These are phyloP conservation scores for Daldinia childiae DNA, from an alignment of 495 filamentous ascomycete genomes.

Conservation along the genomic window DNA sequence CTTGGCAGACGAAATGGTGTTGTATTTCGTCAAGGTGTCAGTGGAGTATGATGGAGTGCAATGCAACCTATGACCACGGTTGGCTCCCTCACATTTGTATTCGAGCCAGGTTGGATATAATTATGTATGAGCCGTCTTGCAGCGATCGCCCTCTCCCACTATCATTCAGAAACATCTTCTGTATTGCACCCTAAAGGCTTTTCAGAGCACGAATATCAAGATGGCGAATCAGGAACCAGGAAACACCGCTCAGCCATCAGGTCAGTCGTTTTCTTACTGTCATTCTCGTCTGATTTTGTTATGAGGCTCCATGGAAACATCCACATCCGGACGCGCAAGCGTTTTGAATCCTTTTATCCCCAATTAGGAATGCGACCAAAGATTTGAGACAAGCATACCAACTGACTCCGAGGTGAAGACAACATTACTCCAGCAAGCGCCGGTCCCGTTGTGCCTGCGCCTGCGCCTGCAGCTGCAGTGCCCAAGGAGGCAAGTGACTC, in stretches of 20 bases:
- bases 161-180: slow-evolving; percentile 40
- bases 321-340: slow-evolving; percentile 26
- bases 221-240: slow-evolving; percentile 41
- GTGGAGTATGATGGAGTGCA: neutral
- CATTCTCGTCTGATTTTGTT: slow-evolving; percentile 21
- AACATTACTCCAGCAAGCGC: slow-evolving; percentile 23
- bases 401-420: slow-evolving; percentile 36
- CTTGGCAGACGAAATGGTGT: slow-evolving; percentile 9
- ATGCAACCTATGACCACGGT: slow-evolving; percentile 33
- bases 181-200: slow-evolving; percentile 32
- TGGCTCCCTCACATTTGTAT: slow-evolving; percentile 36
- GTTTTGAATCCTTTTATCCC: slow-evolving; percentile 31
- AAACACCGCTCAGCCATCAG: slow-evolving; percentile 36
- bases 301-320: slow-evolving; percentile 36
- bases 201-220: slow-evolving; percentile 23
- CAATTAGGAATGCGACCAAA: slow-evolving; percentile 14
- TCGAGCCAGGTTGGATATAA: slow-evolving; percentile 37
- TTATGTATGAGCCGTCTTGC: slow-evolving; percentile 36
- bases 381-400: slow-evolving; percentile 9
- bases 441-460: slow-evolving; percentile 14
- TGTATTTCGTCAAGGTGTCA: slow-evolving; percentile 18
- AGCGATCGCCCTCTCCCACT: slow-evolving; percentile 39
- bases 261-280: slow-evolving; percentile 29
- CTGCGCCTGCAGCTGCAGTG: slow-evolving; percentile 7
- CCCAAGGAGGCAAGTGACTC: slow-evolving; percentile 10